Evolutionary conservation across 176 grass and related monocot genomes (phyloP).

Genomic region (Pontederia paniculata): DNA sequence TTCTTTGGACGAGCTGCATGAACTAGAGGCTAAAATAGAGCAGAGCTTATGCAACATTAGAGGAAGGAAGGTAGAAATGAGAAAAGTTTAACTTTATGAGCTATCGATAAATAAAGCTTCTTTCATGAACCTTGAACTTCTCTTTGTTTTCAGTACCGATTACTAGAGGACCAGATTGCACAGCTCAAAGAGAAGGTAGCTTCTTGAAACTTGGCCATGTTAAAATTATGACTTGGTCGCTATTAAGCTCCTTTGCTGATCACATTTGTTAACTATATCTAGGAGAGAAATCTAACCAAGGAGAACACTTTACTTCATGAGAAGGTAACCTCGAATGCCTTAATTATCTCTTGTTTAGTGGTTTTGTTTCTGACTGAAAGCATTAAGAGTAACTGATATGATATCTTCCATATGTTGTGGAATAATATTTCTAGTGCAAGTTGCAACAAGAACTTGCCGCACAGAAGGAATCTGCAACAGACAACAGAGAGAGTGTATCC

Average conservation of each 20-base stretch:
- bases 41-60: constrained; percentile 29
- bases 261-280: background rate
- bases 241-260: background rate
- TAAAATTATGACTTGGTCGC: background rate
- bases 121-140: background rate
- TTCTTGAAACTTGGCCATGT: constrained; percentile 1
- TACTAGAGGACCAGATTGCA: constrained; percentile 20
- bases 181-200: constrained; percentile 24
- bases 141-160: constrained; percentile 8
- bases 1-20: constrained; percentile 44
- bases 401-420: background rate
- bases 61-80: constrained; percentile 16
- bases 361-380: background rate
- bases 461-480: background rate
- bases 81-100: background rate
- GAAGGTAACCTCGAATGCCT: constrained; percentile 1
- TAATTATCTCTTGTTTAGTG: background rate
- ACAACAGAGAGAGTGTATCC: background rate
- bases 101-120: background rate
- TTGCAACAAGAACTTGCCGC: background rate
- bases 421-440: constrained; percentile 2
- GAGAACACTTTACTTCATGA: constrained; percentile 22
- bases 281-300: constrained; percentile 17
- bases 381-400: background rate
- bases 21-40: constrained; percentile 44